Percentiles rank a stretch among this genome's conserved stretches.
These are phyloP conservation scores for Fusarium verrucosum DNA, from an alignment of 2,329 filamentous ascomycete genomes.

Conservation along the genomic window DNA sequence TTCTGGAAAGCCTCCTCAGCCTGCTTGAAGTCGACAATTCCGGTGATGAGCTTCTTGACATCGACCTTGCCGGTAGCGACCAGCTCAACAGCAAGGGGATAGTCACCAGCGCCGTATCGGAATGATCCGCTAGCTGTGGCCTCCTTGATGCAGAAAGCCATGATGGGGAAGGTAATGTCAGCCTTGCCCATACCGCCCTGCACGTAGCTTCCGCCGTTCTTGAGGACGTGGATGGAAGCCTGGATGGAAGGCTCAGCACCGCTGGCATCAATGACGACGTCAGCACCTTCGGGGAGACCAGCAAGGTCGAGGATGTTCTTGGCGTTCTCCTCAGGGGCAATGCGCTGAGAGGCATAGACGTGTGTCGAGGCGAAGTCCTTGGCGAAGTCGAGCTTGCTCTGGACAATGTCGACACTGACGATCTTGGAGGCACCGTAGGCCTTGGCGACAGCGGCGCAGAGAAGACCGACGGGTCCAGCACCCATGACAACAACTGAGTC, in stretches of 20 bases:
- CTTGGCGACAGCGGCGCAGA: constrained; percentile 86
- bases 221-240: constrained; percentile 74
- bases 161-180: constrained; percentile 91
- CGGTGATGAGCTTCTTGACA: constrained; percentile 83
- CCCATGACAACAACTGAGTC: constrained; percentile 86
- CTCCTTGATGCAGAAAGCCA: constrained; percentile 89
- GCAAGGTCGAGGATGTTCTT: constrained; percentile 70
- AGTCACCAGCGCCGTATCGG: constrained; percentile 88
- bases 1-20: constrained; percentile 88
- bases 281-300: constrained; percentile 72
- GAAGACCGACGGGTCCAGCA: constrained; percentile 84
- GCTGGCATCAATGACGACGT: constrained; percentile 82
- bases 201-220: constrained; percentile 78
- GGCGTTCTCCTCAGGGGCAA: constrained; percentile 77
- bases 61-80: constrained; percentile 77
- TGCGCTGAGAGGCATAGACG: constrained; percentile 70
- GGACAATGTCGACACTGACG: constrained; percentile 88
- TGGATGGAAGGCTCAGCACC: constrained; percentile 84
- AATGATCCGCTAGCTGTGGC: constrained; percentile 88
- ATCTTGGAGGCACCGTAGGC: constrained; percentile 87
- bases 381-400: constrained; percentile 81
- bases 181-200: constrained; percentile 90
- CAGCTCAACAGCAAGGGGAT: constrained; percentile 82
- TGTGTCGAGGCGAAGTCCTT: constrained; percentile 76
- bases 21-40: constrained; percentile 78